These are phyloP conservation scores for Leccinum subrobustum DNA, from an alignment of 1,284 basidiomycete genomes.

Conservation along the genomic window DNA sequence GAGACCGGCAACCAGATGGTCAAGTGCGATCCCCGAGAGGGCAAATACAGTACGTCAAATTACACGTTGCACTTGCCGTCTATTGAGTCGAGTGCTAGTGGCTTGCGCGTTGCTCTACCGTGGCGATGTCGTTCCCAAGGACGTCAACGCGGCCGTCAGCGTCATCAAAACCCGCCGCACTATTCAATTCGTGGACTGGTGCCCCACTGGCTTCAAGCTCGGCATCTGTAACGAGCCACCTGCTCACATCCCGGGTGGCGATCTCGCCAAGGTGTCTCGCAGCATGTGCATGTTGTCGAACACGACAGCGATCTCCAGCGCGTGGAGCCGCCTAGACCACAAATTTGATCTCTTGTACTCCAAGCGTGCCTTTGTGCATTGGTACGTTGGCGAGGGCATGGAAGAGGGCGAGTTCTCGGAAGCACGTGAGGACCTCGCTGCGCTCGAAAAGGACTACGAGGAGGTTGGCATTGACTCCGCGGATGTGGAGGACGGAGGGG, in stretches of 20 bases:
- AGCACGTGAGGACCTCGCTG: slow-evolving; percentile 95
- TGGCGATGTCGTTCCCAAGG: slow-evolving; percentile 90
- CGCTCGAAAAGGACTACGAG: slow-evolving; percentile 96
- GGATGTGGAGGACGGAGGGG: slow-evolving; percentile 76
- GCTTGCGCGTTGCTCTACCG: slow-evolving; percentile 78
- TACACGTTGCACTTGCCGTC: neutral
- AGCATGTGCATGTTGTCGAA: slow-evolving; percentile 90
- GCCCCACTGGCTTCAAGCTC: slow-evolving; percentile 87
- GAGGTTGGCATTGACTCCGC: slow-evolving; percentile 93
- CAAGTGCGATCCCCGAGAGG: slow-evolving; percentile 77
- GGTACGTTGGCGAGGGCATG: slow-evolving; percentile 99
- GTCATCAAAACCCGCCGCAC: slow-evolving; percentile 88
- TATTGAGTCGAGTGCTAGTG: slow-evolving; percentile 40
- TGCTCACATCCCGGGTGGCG: slow-evolving; percentile 81
- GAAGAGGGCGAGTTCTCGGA: slow-evolving; percentile 99
- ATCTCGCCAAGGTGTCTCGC: slow-evolving; percentile 84
- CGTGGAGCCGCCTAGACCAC: slow-evolving; percentile 90
- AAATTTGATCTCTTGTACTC: slow-evolving; percentile 95
- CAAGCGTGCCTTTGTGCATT: slow-evolving; percentile 90
- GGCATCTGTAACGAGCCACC: slow-evolving; percentile 92
- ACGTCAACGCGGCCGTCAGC: slow-evolving; percentile 83
- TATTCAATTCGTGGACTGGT: slow-evolving; percentile 87
- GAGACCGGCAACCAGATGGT: slow-evolving; percentile 94
- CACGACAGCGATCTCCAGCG: slow-evolving; percentile 84
- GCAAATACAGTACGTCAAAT: slow-evolving; percentile 76